These are phyloP conservation scores for Fomitopsis serialis DNA, from an alignment of 768 basidiomycete genomes.

Conservation along the genomic window DNA sequence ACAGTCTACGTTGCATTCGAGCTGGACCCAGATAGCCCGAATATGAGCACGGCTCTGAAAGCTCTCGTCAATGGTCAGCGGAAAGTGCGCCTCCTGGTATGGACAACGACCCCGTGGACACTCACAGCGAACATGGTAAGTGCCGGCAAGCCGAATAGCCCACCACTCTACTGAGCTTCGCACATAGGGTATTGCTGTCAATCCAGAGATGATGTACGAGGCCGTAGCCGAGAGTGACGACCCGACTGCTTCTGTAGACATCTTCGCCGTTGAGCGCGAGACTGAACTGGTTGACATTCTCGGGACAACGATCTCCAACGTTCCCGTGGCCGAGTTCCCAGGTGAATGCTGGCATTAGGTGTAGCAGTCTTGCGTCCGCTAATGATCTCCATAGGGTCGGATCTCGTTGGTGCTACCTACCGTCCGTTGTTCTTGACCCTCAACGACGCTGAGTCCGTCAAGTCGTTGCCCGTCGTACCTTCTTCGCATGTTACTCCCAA, in stretches of 20 bases:
- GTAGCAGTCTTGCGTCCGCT: background rate
- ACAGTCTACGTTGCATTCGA: constrained; percentile 83
- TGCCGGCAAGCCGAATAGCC: background rate
- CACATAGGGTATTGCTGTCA: constrained; percentile 80
- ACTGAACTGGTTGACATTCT: constrained; percentile 23
- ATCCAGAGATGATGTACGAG: constrained; percentile 57
- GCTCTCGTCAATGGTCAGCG: constrained; percentile 25
- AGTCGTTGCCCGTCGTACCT: constrained; percentile 43
- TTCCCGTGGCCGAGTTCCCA: constrained; percentile 29
- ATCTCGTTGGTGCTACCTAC: constrained; percentile 60
- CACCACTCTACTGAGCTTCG: background rate
- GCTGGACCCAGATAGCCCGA: constrained; percentile 33
- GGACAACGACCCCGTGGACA: constrained; percentile 99
- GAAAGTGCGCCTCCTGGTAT: constrained; percentile 63
- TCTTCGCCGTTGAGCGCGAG: constrained; percentile 51
- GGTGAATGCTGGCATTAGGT: constrained; percentile 22
- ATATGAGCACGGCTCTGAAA: constrained; percentile 21
- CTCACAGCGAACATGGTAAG: constrained; percentile 90
- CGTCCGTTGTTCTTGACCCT: constrained; percentile 49
- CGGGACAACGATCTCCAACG: background rate
- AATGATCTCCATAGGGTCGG: constrained; percentile 28
- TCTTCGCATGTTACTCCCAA: constrained; percentile 76
- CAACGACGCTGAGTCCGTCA: background rate
- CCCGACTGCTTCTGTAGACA: constrained; percentile 22
- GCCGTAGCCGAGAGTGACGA: constrained; percentile 13